Conservation (phyloP, 2,329 filamentous ascomycete species). For the Aspergillus pseudonomiae region DNA sequence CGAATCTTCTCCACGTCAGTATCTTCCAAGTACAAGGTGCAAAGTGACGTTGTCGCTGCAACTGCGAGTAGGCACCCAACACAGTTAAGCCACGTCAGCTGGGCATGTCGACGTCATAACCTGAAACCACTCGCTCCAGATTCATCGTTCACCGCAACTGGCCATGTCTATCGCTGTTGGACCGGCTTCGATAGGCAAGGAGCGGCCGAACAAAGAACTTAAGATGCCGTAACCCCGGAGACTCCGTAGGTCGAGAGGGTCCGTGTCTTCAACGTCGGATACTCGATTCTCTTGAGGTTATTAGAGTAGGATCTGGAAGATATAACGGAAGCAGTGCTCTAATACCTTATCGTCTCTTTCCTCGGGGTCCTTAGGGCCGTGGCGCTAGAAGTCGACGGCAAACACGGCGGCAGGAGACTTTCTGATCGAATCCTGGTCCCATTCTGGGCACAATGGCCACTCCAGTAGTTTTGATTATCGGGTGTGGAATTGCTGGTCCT, state of each 20-base stretch:
- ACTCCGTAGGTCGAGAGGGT: neutral
- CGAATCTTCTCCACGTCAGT: neutral
- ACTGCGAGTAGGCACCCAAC: neutral
- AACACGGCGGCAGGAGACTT: neutral
- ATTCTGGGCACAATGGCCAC: neutral
- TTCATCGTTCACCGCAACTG: neutral
- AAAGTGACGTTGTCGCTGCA: neutral
- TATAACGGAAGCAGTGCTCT: neutral
- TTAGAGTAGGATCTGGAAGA: neutral
- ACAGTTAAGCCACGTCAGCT: neutral
- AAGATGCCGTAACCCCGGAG: neutral
- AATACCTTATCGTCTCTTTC: neutral
- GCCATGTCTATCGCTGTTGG: neutral
- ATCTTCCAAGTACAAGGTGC: neutral
- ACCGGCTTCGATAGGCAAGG: neutral
- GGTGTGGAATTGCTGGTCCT: constrained; percentile 10
- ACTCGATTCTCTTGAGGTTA: neutral
- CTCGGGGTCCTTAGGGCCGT: neutral
- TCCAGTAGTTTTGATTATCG: constrained; percentile 2
- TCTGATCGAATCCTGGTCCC: neutral
- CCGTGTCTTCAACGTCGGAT: neutral
- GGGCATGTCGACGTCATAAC: neutral
- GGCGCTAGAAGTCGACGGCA: neutral
- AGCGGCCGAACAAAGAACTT: neutral
- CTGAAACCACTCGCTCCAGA: neutral